A percentile compares a stretch with the other conserved stretches of the same genome.
phyloP scores from a whole-genome alignment of 148 eudicot species.

The Amaranthus hypochondriacus region DNA sequence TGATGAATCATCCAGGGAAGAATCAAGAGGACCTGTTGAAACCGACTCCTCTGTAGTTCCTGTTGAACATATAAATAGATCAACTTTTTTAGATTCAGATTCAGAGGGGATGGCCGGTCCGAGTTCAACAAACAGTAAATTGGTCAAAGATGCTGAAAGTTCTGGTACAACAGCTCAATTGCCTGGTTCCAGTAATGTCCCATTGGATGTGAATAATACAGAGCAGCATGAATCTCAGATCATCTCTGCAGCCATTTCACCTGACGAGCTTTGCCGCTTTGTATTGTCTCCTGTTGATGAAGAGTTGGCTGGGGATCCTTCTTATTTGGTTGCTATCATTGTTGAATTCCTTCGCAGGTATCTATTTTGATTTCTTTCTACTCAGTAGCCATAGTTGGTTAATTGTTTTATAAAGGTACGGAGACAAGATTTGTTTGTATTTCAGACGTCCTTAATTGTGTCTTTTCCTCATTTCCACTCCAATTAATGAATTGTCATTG shows the following conservation, averaged over 20 bases:
- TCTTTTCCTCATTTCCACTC: background rate
- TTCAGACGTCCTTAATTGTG: background rate
- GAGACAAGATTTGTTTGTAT: background rate
- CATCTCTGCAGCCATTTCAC: conserved; percentile 77
- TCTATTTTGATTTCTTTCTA: background rate
- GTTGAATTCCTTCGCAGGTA: conserved; percentile 91
- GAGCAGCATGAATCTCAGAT: conserved; percentile 57
- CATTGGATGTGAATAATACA: conserved; percentile 37
- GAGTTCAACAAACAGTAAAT: conserved; percentile 26
- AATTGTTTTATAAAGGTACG: background rate
- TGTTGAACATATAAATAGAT: conserved; percentile 30
- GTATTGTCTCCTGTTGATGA: conserved; percentile 78
- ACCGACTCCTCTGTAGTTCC: conserved; percentile 35
- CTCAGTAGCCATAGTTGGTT: background rate
- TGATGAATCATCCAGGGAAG: conserved; percentile 38
- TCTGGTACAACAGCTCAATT: conserved; percentile 35
- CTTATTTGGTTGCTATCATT: conserved; percentile 69
- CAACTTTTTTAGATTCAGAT: conserved; percentile 44
- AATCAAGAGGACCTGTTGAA: conserved; percentile 36
- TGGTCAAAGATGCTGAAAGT: conserved; percentile 28
- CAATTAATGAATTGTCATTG: background rate
- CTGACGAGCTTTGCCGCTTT: conserved; percentile 66
- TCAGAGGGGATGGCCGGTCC: conserved; percentile 43
- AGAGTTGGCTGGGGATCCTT: conserved; percentile 78
- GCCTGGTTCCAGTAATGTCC: conserved; percentile 34